Evolutionary conservation across 2,329 filamentous ascomycete genomes (phyloP), one percentile per base, ranked within the genome.

Genomic region (Conoideocrella luteorostrata): DNA sequence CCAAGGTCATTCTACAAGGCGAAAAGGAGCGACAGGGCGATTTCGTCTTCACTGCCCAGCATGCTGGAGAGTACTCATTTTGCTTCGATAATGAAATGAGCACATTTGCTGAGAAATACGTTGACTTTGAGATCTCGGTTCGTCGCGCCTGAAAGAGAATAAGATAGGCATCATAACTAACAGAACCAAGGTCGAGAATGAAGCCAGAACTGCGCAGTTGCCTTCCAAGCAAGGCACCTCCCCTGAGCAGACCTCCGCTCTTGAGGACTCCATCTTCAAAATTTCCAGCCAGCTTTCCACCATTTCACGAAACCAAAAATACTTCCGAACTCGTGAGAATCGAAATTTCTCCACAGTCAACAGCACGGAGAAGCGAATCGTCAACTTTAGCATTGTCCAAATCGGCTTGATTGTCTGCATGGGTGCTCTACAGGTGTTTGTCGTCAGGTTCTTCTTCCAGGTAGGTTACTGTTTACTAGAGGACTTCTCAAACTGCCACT

Each of bases 61-160:
- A 88, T 41, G 61, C 77, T 6, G 93, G 93, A 52, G 91, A 97
- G 60, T 96, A 97, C 71, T 80, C 82, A 43, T 97, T 98, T 72
- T 98, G 93, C 77, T 98, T 98, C 74, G 86, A 90, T 69, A 98
- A 98, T 61, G 86, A 93, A 62, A 95, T 98, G 86, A 95, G 87
- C 61, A 97, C 91, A 1, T 96, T 95, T 63, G 84, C 90, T 41
- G 93, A 98, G 70, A 98, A 98, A 72, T 82, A 88, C 63, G 90
- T 98, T 51, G 93, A 98, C 66, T 96, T 98, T 60, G 93, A 98
- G 70, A 95, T 98, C 61, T 79, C 90, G 50, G 91, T 58, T 36
- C n/a, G 47, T 46, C 33, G 32, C 15, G 22, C 17, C 7, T 20
- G 10, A 28, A n/a, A 15, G n/a, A 13, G 35, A 12, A 28, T 17